A percentile compares a stretch with the other conserved stretches of the same genome.
Evolutionary conservation across 2,329 filamentous ascomycete species (phyloP).

Genomic region (Neodidymelliopsis sp.): DNA sequence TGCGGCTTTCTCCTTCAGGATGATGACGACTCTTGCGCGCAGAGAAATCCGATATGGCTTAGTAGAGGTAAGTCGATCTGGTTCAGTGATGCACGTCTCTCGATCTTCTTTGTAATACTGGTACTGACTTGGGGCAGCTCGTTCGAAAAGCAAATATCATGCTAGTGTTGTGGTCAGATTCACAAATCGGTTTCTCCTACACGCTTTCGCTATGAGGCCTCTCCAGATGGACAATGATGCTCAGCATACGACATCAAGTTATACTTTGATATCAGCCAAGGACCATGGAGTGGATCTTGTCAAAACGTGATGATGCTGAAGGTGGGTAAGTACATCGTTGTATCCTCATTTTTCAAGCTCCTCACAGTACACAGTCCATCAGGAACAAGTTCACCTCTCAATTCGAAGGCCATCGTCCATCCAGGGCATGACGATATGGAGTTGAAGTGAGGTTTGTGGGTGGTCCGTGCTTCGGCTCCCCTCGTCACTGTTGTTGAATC

Average conservation of each 20-base stretch:
- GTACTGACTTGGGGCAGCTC: constrained; percentile 8
- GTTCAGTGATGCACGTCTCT: not conserved
- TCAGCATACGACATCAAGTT: not conserved
- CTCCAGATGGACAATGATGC: not conserved
- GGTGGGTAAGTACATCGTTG: not conserved
- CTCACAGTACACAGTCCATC: not conserved
- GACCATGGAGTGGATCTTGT: no score
- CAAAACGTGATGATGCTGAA: not conserved
- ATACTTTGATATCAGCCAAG: not conserved
- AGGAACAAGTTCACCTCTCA: not conserved
- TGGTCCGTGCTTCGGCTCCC: constrained; percentile 20
- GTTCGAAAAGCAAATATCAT: not conserved
- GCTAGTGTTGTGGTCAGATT: not conserved
- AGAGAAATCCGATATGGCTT: not conserved
- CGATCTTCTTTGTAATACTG: constrained; percentile 4
- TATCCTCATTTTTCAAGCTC: not conserved
- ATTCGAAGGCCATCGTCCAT: not conserved
- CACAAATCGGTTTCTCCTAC: not conserved
- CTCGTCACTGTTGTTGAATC: constrained; percentile 21
- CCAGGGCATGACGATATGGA: constrained; percentile 11
- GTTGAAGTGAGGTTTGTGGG: constrained; percentile 11
- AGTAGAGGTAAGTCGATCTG: not conserved
- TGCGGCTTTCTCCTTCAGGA: not conserved
- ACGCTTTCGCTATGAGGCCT: not conserved
- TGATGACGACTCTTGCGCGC: not conserved